Conservation (phyloP, 1,139 yeast genomes). For the Suhomyces taliae region DNA sequence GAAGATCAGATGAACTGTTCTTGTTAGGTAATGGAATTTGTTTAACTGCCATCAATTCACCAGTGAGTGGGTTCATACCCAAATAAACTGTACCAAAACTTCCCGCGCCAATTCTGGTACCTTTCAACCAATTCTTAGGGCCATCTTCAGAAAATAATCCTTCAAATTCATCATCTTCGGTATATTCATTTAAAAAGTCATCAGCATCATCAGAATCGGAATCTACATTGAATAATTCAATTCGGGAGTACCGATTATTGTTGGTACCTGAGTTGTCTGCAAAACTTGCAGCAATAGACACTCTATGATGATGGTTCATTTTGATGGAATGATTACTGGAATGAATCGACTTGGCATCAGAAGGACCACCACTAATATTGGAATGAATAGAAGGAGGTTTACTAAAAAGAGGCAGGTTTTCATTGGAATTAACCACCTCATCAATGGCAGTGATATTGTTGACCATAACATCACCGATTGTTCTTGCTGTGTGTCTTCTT, state of each 20-base stretch:
- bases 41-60: slow-evolving; percentile 96
- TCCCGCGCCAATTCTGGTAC: slow-evolving; percentile 92
- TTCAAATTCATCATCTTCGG: slow-evolving; percentile 26
- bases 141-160: slow-evolving; percentile 32
- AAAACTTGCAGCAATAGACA: slow-evolving; percentile 39
- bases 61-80: slow-evolving; percentile 90
- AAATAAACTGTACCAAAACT: slow-evolving; percentile 91
- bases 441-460: slow-evolving; percentile 61
- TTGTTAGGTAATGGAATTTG: slow-evolving; percentile 73
- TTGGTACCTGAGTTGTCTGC: slow-evolving; percentile 21
- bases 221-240: slow-evolving; percentile 49
- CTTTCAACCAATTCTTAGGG: slow-evolving; percentile 86
- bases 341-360: slow-evolving; percentile 8
- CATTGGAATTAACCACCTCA: slow-evolving; percentile 40
- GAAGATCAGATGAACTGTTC: slow-evolving; percentile 42
- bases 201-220: slow-evolving; percentile 47
- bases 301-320: slow-evolving; percentile 20
- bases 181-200: slow-evolving; percentile 22
- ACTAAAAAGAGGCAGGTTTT: slow-evolving; percentile 13
- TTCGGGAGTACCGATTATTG: slow-evolving; percentile 45
- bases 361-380: slow-evolving; percentile 13
- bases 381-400: slow-evolving; percentile 17
- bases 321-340: slow-evolving; percentile 1
- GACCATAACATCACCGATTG: slow-evolving; percentile 69
- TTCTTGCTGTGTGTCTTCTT: slow-evolving; percentile 30